Conservation (phyloP, 768 basidiomycete species). For the Psilocybe azurescens region DNA sequence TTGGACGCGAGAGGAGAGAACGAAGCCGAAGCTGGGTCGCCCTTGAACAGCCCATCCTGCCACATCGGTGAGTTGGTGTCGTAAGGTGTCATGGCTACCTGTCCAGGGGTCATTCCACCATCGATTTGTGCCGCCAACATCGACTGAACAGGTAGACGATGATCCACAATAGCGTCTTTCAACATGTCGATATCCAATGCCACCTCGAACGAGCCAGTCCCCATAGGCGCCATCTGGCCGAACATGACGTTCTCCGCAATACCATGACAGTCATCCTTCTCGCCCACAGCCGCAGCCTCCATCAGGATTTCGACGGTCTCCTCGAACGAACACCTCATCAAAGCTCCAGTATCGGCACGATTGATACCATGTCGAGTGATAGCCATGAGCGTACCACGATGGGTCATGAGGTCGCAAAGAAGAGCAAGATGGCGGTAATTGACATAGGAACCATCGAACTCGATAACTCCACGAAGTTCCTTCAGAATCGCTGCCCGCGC, state of each 20-base stretch:
- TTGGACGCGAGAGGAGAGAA: conserved; percentile 96
- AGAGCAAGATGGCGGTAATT: conserved; percentile 97
- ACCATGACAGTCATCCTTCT: conserved; percentile 97
- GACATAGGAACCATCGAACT: conserved; percentile 99
- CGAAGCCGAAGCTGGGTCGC: conserved; percentile 82
- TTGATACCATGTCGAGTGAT: conserved; percentile 99
- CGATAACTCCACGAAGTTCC: conserved; percentile 94
- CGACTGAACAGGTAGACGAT: conserved; percentile 85
- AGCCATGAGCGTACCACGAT: conserved; percentile 93
- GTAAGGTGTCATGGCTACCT: conserved; percentile 96
- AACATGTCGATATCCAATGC: conserved; percentile 97
- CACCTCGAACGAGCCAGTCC: conserved; percentile 95
- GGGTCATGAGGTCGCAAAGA: conserved; percentile 98
- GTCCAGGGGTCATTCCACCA: conserved; percentile 89
- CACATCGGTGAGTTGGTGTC: conserved; percentile 89
- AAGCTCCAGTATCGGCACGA: conserved; percentile 96
- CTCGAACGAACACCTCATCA: conserved; percentile 99
- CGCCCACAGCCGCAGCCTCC: conserved; percentile 98
- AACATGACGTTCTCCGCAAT: conserved; percentile 99
- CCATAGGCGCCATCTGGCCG: conserved; percentile 99
- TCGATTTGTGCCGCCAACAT: conserved; percentile 81
- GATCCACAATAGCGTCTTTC: conserved; percentile 97
- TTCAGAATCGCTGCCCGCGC: conserved; percentile 93
- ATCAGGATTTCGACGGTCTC: conserved; percentile 99
- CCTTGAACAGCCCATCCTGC: conserved; percentile 78